phyloP scores from a whole-genome alignment of 106 monocot species.

The Dendrobium officinale region DNA sequence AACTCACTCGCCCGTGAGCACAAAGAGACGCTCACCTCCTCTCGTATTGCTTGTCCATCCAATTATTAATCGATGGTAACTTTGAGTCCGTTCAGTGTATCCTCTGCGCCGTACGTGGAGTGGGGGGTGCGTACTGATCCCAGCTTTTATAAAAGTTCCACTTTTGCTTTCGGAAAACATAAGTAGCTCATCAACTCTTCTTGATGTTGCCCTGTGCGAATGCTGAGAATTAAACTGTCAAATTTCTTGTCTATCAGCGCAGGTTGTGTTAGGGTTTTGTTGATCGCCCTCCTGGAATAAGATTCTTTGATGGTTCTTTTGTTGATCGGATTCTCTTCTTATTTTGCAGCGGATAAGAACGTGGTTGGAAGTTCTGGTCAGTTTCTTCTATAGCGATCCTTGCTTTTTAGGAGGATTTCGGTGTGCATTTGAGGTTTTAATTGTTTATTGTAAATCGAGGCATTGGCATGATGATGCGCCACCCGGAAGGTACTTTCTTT shows the following conservation, averaged over 20 bases:
- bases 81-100: background rate
- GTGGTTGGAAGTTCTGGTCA: background rate
- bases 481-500: background rate
- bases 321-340: background rate
- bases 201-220: background rate
- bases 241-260: background rate
- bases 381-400: background rate
- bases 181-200: background rate
- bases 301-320: background rate
- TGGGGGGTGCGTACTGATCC: background rate
- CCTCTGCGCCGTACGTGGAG: background rate
- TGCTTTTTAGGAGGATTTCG: background rate
- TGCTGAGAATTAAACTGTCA: background rate
- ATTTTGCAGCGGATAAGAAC: background rate
- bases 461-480: background rate
- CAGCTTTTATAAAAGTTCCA: background rate
- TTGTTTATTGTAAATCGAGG: background rate
- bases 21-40: background rate
- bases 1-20: background rate
- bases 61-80: background rate
- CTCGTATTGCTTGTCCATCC: background rate
- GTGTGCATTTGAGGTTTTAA: background rate
- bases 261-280: background rate
- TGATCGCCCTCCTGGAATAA: background rate
- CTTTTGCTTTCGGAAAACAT: background rate